Percentiles rank a stretch among this genome's conserved stretches.
Conservation (phyloP, 2,329 filamentous ascomycete species). For the Ophiostoma piceae region DNA sequence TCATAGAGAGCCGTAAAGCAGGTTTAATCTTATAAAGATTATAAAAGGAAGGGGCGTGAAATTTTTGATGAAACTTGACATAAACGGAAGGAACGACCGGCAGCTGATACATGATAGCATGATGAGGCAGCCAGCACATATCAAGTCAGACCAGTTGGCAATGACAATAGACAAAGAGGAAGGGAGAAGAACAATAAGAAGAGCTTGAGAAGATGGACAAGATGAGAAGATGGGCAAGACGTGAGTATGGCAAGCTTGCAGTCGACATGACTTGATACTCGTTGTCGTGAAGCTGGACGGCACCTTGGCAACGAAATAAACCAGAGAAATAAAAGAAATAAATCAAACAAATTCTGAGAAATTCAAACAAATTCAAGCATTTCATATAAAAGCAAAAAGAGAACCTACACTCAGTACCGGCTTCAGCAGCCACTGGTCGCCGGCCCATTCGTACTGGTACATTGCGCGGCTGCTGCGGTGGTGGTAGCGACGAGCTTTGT, state of each 20-base stretch:
- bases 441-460: constrained; percentile 42
- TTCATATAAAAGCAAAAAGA: neutral
- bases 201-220: too few relatives aligned
- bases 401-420: constrained; percentile 35
- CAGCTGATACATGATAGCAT: neutral
- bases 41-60: neutral
- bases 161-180: neutral
- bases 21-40: too few relatives aligned
- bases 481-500: neutral
- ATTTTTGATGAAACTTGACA: neutral
- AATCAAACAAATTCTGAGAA: too few relatives aligned
- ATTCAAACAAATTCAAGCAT: neutral
- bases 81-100: constrained; percentile 11
- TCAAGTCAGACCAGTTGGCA: neutral
- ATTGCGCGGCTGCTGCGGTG: constrained; percentile 19
- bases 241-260: too few relatives aligned
- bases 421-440: constrained; percentile 35
- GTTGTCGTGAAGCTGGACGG: too few relatives aligned
- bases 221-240: too few relatives aligned
- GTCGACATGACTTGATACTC: too few relatives aligned
- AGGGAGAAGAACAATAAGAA: neutral
- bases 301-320: too few relatives aligned
- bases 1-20: neutral
- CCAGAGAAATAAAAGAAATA: too few relatives aligned
- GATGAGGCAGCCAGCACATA: neutral